Conservation (phyloP, 2,329 filamentous ascomycete species). For the Colletotrichum abscissum region DNA sequence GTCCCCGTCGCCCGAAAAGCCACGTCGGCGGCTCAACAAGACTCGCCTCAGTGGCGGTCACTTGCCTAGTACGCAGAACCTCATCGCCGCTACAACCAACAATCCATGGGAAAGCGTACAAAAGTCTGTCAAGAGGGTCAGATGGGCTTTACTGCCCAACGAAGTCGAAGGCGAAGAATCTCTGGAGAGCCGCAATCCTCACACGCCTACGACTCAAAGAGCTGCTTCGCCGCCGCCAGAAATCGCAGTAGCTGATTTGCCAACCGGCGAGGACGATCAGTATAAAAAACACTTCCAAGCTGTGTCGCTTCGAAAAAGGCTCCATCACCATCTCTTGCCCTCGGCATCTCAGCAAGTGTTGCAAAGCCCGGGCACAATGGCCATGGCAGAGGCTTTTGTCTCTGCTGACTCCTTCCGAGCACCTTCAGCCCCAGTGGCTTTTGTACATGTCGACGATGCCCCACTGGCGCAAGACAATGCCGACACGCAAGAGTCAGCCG, state of each 20-base stretch:
- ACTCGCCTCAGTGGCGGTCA: constrained; percentile 39
- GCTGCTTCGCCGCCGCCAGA: constrained; percentile 57
- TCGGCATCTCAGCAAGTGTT: constrained; percentile 54
- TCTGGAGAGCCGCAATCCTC: constrained; percentile 23
- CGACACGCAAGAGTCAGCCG: constrained; percentile 35
- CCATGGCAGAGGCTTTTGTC: constrained; percentile 62
- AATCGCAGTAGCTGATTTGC: constrained; percentile 46
- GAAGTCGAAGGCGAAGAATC: constrained; percentile 40
- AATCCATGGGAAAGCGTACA: constrained; percentile 44
- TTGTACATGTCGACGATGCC: constrained; percentile 14
- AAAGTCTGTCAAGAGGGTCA: constrained; percentile 46
- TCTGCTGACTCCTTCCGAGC: constrained; percentile 50
- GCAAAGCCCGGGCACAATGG: constrained; percentile 53
- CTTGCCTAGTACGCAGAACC: constrained; percentile 47
- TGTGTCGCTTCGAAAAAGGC: constrained; percentile 50
- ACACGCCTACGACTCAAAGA: constrained; percentile 1
- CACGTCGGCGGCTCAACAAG: constrained; percentile 34
- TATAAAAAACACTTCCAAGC: constrained; percentile 62
- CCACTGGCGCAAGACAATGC: constrained; percentile 14
- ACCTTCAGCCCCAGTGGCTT: constrained; percentile 20
- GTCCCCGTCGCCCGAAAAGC: constrained; percentile 58
- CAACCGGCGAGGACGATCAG: constrained; percentile 47
- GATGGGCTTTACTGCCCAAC: constrained; percentile 50
- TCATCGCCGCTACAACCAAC: constrained; percentile 49
- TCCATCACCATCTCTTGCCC: constrained; percentile 49